A percentile compares a stretch with the other conserved stretches of the same genome.
phyloP scores from a whole-genome alignment of 345 rosid species.

The Moringa oleifera region DNA sequence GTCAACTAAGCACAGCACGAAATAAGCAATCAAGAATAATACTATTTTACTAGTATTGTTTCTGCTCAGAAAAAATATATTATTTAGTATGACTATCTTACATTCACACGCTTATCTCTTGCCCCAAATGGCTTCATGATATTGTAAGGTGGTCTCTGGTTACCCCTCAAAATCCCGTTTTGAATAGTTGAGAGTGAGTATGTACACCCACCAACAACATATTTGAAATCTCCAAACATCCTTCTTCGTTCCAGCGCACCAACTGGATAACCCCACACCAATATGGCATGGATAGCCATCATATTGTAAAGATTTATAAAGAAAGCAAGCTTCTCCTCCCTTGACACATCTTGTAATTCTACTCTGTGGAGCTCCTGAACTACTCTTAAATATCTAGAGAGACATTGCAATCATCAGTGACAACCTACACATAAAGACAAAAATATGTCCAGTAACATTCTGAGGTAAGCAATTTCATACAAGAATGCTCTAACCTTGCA shows the following conservation, averaged over 20 bases:
- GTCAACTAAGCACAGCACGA: not conserved
- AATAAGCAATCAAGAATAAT: not conserved
- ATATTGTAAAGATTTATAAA: conserved; percentile 80
- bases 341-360: conserved; percentile 50
- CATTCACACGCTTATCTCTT: conserved; percentile 66
- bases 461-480: conserved; percentile 4
- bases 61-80: too few relatives aligned
- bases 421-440: conserved; percentile 1
- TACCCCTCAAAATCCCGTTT: conserved; percentile 78
- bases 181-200: conserved; percentile 81
- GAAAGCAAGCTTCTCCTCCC: conserved; percentile 82
- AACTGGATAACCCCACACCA: conserved; percentile 62
- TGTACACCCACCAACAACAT: conserved; percentile 66
- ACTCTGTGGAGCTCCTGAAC: conserved; percentile 83
- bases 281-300: conserved; percentile 85
- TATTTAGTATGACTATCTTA: conserved; percentile 15
- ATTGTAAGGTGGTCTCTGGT: conserved; percentile 77
- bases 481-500: conserved; percentile 53
- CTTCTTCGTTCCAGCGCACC: conserved; percentile 68
- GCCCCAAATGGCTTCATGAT: conserved; percentile 69
- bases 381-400: conserved; percentile 61
- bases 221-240: conserved; percentile 72
- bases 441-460: not conserved
- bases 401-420: conserved; percentile 7
- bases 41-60: too few relatives aligned